These are phyloP conservation scores for Myxozyma monticola DNA, from an alignment of 805 yeast genomes.

Conservation along the genomic window DNA sequence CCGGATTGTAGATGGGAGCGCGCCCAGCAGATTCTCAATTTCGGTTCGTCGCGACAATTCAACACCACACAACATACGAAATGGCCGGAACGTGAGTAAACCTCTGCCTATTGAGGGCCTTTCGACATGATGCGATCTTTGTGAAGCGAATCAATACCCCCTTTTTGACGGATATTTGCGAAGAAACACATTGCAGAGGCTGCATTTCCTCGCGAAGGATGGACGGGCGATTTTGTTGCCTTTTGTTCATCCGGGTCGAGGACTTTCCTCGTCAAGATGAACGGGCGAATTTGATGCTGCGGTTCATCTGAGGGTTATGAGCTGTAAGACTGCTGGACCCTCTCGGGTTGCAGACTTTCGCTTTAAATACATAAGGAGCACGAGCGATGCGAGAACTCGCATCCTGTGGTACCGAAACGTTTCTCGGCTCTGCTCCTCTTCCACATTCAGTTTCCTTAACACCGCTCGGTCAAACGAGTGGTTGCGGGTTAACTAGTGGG, in stretches of 20 bases:
- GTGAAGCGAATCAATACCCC: too few species aligned
- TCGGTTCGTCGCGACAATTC: too few species aligned
- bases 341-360: conserved; percentile 11
- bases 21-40: too few species aligned
- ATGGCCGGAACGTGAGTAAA: conserved; percentile 30
- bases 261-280: too few species aligned
- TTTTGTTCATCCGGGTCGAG: not conserved
- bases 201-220: not conserved
- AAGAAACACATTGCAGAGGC: not conserved
- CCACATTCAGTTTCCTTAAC: not conserved
- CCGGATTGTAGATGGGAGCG: too few species aligned
- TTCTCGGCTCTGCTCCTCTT: conserved; percentile 7
- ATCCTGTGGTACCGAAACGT: conserved; percentile 6
- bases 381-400: conserved; percentile 6
- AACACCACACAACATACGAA: conserved; percentile 6
- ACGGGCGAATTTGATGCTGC: not conserved
- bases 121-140: too few species aligned
- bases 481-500: conserved; percentile 13
- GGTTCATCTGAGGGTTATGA: conserved; percentile 20
- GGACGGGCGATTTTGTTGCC: not conserved
- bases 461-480: not conserved
- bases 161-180: not conserved
- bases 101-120: too few species aligned
- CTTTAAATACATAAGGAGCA: conserved; percentile 18
- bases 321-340: conserved; percentile 10